These are phyloP conservation scores for Colletotrichum falcatum DNA, from an alignment of 2,329 filamentous ascomycete genomes.

Conservation along the genomic window DNA sequence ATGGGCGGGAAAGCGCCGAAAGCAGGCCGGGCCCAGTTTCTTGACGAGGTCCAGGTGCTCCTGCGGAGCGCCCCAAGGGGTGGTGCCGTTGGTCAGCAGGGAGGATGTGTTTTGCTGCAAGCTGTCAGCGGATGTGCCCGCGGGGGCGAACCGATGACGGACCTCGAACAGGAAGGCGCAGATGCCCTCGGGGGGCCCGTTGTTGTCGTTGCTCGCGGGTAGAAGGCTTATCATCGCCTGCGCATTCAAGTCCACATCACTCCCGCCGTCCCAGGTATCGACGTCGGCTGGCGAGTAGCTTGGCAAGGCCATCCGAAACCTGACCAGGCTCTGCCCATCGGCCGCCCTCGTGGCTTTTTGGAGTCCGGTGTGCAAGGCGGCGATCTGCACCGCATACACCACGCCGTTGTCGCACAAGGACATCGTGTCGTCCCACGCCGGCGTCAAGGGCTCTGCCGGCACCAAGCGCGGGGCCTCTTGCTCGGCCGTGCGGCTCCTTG, in stretches of 20 bases:
- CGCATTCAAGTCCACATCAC: constrained; percentile 56
- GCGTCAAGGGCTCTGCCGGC: constrained; percentile 56
- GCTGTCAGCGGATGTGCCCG: background rate
- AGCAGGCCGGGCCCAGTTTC: constrained; percentile 59
- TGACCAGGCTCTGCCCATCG: constrained; percentile 42
- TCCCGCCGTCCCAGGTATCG: constrained; percentile 49
- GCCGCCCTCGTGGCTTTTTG: constrained; percentile 49
- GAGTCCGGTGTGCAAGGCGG: constrained; percentile 59
- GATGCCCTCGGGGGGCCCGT: constrained; percentile 53
- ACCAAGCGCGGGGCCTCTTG: constrained; percentile 48
- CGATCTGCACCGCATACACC: constrained; percentile 56
- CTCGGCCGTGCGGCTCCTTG: constrained; percentile 46
- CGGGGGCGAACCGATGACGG: constrained; percentile 39
- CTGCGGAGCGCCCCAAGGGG: constrained; percentile 53
- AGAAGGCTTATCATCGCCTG: constrained; percentile 59
- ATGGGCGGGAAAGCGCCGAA: constrained; percentile 65
- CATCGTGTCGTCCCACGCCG: constrained; percentile 64
- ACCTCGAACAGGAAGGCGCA: constrained; percentile 68
- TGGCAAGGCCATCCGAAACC: constrained; percentile 54
- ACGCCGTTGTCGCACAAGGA: constrained; percentile 53
- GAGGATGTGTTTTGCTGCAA: constrained; percentile 59
- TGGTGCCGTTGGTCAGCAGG: constrained; percentile 46
- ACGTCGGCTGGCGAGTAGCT: constrained; percentile 55
- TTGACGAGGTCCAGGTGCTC: constrained; percentile 52
- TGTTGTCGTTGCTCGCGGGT: constrained; percentile 46